A percentile compares a stretch with the other conserved stretches of the same genome.
Evolutionary conservation across 2,329 filamentous ascomycete species (phyloP).

Genomic region (Ceratocystis harringtonii): DNA sequence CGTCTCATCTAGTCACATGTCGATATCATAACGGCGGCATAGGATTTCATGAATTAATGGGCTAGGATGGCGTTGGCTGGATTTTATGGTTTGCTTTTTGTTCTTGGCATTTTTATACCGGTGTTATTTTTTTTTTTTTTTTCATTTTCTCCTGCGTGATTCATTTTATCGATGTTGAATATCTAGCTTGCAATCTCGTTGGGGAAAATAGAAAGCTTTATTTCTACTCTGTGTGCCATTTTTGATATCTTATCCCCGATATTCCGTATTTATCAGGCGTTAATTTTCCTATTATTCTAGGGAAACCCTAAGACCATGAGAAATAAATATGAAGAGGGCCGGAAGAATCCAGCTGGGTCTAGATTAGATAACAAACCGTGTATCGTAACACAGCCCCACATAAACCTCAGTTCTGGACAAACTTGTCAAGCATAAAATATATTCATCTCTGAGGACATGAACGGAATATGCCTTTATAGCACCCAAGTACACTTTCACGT

Average conservation of each 20-base stretch:
- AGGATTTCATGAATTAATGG: constrained; percentile 12
- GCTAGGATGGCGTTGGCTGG: constrained; percentile 8
- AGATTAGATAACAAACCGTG: too few species aligned
- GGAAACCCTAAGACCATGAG: too few species aligned
- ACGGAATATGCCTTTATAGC: too few species aligned
- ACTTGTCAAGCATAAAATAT: too few species aligned
- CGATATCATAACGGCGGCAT: constrained; percentile 7
- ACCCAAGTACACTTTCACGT: too few species aligned
- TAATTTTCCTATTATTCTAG: neutral
- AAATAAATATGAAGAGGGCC: too few species aligned
- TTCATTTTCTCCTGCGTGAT: neutral
- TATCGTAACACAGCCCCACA: too few species aligned
- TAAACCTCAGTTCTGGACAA: too few species aligned
- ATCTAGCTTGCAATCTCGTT: neutral
- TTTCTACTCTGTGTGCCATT: neutral
- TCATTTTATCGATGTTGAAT: neutral
- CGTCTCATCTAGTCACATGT: constrained; percentile 1
- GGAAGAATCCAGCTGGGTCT: too few species aligned
- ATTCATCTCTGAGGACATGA: too few species aligned
- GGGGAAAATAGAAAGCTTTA: neutral
- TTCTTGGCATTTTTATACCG: constrained; percentile 4
- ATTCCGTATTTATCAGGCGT: neutral
- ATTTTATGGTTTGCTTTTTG: neutral
- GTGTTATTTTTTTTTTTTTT: neutral
- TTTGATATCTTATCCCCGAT: neutral